Conservation (phyloP, 306 rosid genomes). For the Glycine soja region DNA sequence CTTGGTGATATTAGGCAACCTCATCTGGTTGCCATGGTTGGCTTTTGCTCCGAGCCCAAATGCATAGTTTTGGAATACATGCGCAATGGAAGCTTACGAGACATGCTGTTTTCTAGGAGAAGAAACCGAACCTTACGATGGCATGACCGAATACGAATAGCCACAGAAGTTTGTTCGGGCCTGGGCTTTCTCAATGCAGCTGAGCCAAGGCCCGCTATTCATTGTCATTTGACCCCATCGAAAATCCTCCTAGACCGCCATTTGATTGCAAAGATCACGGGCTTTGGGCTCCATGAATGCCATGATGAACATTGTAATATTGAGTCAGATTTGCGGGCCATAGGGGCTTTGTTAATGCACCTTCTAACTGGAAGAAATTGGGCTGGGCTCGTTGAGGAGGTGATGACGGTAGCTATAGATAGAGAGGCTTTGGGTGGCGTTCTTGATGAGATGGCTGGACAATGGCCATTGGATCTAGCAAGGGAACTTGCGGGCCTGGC, state of each 20-base stretch:
- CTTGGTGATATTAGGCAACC: slow-evolving; percentile 74
- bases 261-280: slow-evolving; percentile 64
- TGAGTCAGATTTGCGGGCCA: slow-evolving; percentile 53
- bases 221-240: slow-evolving; percentile 58
- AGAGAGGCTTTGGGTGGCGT: slow-evolving; percentile 43
- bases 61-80: slow-evolving; percentile 72
- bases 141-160: slow-evolving; percentile 67
- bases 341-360: slow-evolving; percentile 62
- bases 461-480: slow-evolving; percentile 74
- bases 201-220: slow-evolving; percentile 56
- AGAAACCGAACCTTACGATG: slow-evolving; percentile 59
- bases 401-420: slow-evolving; percentile 43
- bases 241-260: slow-evolving; percentile 72
- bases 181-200: slow-evolving; percentile 59
- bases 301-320: slow-evolving; percentile 20
- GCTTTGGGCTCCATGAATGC: slow-evolving; percentile 53
- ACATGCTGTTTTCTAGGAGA: slow-evolving; percentile 56
- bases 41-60: slow-evolving; percentile 68
- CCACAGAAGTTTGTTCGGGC: slow-evolving; percentile 64
- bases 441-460: slow-evolving; percentile 66
- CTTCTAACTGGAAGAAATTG: slow-evolving; percentile 66
- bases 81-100: slow-evolving; percentile 72
- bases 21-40: slow-evolving; percentile 68
- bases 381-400: slow-evolving; percentile 61
- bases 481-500: slow-evolving; percentile 56